Percentiles rank a stretch among this genome's conserved stretches.
These are phyloP conservation scores for Tetracladium setigerum DNA, from an alignment of 495 filamentous ascomycete genomes.

Conservation along the genomic window DNA sequence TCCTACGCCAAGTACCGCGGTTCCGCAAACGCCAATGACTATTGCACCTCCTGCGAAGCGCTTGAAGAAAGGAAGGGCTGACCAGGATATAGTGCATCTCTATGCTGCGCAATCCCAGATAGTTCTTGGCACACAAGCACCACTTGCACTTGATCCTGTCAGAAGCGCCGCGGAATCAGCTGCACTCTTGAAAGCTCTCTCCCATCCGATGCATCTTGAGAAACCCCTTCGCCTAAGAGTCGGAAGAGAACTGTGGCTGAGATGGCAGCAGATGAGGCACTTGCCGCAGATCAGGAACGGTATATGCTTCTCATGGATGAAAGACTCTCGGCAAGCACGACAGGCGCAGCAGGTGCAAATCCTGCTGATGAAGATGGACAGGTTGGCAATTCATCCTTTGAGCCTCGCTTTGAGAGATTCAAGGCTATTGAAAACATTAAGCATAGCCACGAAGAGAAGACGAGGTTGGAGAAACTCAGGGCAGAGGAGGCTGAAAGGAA, in stretches of 20 bases:
- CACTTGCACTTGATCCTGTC: slow-evolving; percentile 70
- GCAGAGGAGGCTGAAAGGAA: slow-evolving; percentile 62
- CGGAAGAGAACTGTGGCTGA: slow-evolving; percentile 93
- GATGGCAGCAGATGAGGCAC: slow-evolving; percentile 85
- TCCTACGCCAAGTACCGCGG: slow-evolving; percentile 54
- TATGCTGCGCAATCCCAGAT: slow-evolving; percentile 66
- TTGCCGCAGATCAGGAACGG: slow-evolving; percentile 78
- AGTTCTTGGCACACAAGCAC: slow-evolving; percentile 58
- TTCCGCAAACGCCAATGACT: slow-evolving; percentile 52
- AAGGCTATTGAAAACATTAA: slow-evolving; percentile 85
- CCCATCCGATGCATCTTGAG: slow-evolving; percentile 67
- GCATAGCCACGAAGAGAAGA: slow-evolving; percentile 64
- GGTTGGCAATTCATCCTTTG: slow-evolving; percentile 59
- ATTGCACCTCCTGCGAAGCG: slow-evolving; percentile 60
- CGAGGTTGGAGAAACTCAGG: slow-evolving; percentile 50
- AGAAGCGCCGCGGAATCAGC: slow-evolving; percentile 59
- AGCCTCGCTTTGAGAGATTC: slow-evolving; percentile 83
- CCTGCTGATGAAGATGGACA: slow-evolving; percentile 68
- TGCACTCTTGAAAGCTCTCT: slow-evolving; percentile 57
- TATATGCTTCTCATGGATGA: slow-evolving; percentile 95
- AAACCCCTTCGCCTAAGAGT: slow-evolving; percentile 76
- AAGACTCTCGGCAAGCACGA: slow-evolving; percentile 52
- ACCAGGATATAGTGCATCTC: slow-evolving; percentile 65
- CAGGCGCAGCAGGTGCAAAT: slow-evolving; percentile 48
- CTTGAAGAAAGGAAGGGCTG: slow-evolving; percentile 59